phyloP scores from a whole-genome alignment of 2,329 filamentous ascomycete species.

The Aspergillus udagawae region DNA sequence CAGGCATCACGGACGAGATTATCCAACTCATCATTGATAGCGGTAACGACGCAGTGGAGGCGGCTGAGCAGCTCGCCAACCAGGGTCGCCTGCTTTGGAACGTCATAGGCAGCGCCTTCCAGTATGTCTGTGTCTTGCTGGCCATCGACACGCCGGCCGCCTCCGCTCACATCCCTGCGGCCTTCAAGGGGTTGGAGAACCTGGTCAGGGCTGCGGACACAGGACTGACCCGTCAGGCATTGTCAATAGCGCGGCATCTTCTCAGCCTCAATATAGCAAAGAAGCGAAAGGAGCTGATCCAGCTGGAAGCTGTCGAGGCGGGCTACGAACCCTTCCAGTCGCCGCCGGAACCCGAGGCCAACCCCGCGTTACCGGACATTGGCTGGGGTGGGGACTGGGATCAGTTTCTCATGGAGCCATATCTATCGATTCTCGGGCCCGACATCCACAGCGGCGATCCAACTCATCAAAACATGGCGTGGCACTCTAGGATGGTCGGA shows the following conservation, averaged over 20 bases:
- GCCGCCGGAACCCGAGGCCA: slow-evolving; percentile 8
- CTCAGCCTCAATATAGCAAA: slow-evolving; percentile 25
- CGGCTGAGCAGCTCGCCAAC: slow-evolving; percentile 19
- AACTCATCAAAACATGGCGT: neutral
- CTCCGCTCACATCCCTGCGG: slow-evolving; percentile 14
- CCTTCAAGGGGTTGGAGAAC: slow-evolving; percentile 24
- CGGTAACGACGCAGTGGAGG: slow-evolving; percentile 19
- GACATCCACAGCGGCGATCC: slow-evolving; percentile 9
- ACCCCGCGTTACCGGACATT: slow-evolving; percentile 16
- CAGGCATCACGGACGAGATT: slow-evolving; percentile 16
- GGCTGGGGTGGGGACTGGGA: slow-evolving; percentile 25
- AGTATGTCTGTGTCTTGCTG: slow-evolving; percentile 27
- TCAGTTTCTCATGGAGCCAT: slow-evolving; percentile 29
- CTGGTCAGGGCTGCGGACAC: slow-evolving; percentile 24
- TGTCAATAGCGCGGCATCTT: slow-evolving; percentile 27
- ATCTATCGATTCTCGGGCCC: slow-evolving; percentile 21
- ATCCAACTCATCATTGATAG: slow-evolving; percentile 20
- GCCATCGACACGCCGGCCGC: slow-evolving; percentile 24
- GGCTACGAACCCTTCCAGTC: slow-evolving; percentile 11
- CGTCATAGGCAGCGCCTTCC: slow-evolving; percentile 29
- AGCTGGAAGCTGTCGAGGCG: slow-evolving; percentile 26
- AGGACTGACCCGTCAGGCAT: slow-evolving; percentile 22
- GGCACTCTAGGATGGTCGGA: neutral
- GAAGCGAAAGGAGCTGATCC: slow-evolving; percentile 26
- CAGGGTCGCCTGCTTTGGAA: slow-evolving; percentile 28